Base-by-base conservation (phyloP, 2,329 filamentous ascomycete species). In the Trichoderma atroviride region DNA sequence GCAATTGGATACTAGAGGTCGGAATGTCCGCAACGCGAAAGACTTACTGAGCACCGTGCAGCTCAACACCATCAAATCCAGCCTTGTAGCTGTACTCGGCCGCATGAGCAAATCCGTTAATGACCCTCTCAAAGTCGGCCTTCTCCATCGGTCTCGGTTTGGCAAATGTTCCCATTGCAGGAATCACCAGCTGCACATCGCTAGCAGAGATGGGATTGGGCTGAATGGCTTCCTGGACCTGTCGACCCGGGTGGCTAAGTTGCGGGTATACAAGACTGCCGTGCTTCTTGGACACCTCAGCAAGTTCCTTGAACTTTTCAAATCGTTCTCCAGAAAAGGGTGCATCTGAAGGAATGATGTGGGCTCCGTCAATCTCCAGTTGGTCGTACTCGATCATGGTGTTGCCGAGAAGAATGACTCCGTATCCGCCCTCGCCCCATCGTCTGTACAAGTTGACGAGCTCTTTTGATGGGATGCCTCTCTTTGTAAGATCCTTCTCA, bases 331-430 rank as follows among this genome's bases (percentile, higher is more conserved):
- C 89, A 11, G 81, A 79, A 66, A 84, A 85, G 0, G 81, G 78
- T 7, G 83, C 83, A 6, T 82, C 82, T 10, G 78, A 79, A 0
- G 88, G 85, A 55, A 92, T 86, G 74, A 91, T 88, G 0, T 81
- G 79, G 76, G 89, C 88, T 10, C 88, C 87, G 2, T 83, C 74
- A 5, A 81, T 82, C 72, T 89, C 87, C 1, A 89, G 78, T 64
- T 88, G 83, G 61, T 88, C 86, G 71, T 85, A 87, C 59, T 89
- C 86, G 56, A 91, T 83, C 84, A 89, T 88, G 70, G 89, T 81
- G 77, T 91, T 91, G 55, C 89, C 89, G 0, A 87, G 88, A 1
- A 89, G 76, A 69, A 90, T 86, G 31, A 87, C 73, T 13, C 88
- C 88, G 58, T 83, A 82, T 14, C 78, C 82, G 29, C 85, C 86